Conservation (phyloP, 2,329 filamentous ascomycete species). For the Trichoderma gracile region DNA sequence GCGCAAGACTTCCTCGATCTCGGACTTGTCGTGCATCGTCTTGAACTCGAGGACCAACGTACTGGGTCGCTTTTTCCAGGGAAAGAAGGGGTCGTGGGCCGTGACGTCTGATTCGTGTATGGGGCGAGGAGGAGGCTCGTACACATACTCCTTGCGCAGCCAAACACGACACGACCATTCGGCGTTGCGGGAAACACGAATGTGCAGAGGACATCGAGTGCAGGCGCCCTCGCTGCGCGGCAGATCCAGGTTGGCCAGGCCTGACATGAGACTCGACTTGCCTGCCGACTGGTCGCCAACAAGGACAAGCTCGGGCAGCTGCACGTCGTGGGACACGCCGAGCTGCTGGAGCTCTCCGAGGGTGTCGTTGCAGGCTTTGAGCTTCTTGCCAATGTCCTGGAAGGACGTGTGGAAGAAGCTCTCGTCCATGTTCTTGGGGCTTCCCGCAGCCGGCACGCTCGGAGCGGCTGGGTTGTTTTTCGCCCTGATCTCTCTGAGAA, state of each 20-base stretch:
- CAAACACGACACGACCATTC: conserved; percentile 70
- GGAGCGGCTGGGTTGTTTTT: conserved; percentile 29
- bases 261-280: conserved; percentile 70
- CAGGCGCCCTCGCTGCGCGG: conserved; percentile 70
- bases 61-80: conserved; percentile 59
- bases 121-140: conserved; percentile 43
- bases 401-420: conserved; percentile 48
- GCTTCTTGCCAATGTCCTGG: conserved; percentile 59
- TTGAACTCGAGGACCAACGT: conserved; percentile 60
- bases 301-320: conserved; percentile 76
- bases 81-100: conserved; percentile 57
- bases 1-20: conserved; percentile 67
- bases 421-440: conserved; percentile 37
- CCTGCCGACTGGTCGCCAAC: conserved; percentile 85
- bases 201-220: conserved; percentile 78
- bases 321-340: conserved; percentile 69
- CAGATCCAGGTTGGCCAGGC: conserved; percentile 68
- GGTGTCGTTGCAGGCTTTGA: conserved; percentile 65
- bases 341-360: conserved; percentile 69
- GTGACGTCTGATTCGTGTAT: conserved; percentile 52
- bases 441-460: conserved; percentile 25
- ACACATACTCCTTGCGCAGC: conserved; percentile 65
- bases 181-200: conserved; percentile 61
- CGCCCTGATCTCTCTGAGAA: conserved; percentile 43
- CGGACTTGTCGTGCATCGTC: conserved; percentile 57